Base-by-base conservation (phyloP, 495 filamentous ascomycete genomes). In the Penicillium argentinense region DNA sequence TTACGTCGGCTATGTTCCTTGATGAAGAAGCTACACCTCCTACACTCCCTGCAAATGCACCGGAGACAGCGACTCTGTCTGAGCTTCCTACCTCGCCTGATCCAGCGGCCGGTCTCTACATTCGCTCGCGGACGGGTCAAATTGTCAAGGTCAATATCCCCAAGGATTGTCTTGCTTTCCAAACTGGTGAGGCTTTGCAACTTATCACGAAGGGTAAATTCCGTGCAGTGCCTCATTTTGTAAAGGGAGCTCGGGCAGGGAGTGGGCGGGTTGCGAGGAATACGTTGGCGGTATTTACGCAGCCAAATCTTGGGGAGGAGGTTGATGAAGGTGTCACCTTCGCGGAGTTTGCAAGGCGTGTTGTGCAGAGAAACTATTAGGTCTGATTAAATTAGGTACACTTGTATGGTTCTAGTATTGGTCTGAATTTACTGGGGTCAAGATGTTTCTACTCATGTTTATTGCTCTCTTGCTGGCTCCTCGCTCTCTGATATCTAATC, bases 231-330 rank as follows among this genome's bases (percentile, higher is more conserved):
- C 93, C 93, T 60, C 93, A 98, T 75, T 97, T 95, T 67, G 93
- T 98, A 14, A 81, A 85, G 51, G 93, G 91, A 1, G 82, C 44
- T 57, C 69, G 39, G 64, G 29, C 40, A 64, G 61, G 45, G 12
- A 43, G 38, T 64, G 68, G 13, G 71, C 66, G 71, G 33, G 78
- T 95, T 48, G 91, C 91, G 32, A 75, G 93, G 51, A 97, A 97
- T 73, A 98, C 93, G 39, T 71, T 98, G 45, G 93, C 93, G 4
- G 90, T 98, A 22, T 98, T 98, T 64, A 98, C 93, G 36, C 93
- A 98, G 75, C 93, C 93, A 29, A 95, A 96, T 73, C 64, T 98
- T 36, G 85, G 80, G 41, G 93, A 96, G 55, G 81, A 85, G 71
- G 89, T 98, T 12, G 77, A 84, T 59, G 72, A 76, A 51, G 83